Conservation (phyloP, 176 grass and related monocot genomes). For the Panicum miliaceum region DNA sequence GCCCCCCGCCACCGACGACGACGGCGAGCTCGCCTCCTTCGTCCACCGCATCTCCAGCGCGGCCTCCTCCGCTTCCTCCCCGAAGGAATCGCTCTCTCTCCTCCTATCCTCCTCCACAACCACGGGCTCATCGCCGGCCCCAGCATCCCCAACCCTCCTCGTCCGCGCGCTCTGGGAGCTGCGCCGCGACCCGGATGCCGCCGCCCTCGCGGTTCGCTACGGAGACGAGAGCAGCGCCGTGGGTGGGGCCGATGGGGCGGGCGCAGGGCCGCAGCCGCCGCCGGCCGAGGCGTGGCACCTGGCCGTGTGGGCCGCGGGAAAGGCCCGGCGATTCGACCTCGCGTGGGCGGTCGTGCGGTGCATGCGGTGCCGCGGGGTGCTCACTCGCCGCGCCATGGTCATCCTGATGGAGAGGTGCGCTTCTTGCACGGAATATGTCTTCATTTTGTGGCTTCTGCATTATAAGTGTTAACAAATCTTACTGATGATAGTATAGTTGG, state of each 20-base stretch:
- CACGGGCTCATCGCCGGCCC: conserved; percentile 1
- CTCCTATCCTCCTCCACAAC: conserved; percentile 46
- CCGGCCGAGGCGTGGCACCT: conserved; percentile 68
- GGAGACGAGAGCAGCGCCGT: conserved; percentile 49
- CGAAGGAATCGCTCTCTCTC: conserved; percentile 57
- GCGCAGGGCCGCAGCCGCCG: not conserved
- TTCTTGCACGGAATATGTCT: conserved; percentile 8
- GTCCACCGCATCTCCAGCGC: conserved; percentile 63
- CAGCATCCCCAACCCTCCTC: conserved; percentile 43
- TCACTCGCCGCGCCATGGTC: conserved; percentile 69
- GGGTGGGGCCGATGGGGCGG: conserved; percentile 7
- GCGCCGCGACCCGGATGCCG: conserved; percentile 61
- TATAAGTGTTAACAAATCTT: not conserved
- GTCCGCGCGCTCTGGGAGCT: conserved; percentile 77
- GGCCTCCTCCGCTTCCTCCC: conserved; percentile 52
- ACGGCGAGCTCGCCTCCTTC: conserved; percentile 62
- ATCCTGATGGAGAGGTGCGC: conserved; percentile 82
- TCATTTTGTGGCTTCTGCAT: not conserved
- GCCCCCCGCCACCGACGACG: conserved; percentile 11
- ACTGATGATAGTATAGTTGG: not conserved
- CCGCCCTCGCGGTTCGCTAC: conserved; percentile 59
- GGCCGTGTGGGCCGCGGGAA: conserved; percentile 65
- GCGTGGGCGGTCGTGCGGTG: conserved; percentile 66
- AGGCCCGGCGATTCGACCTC: conserved; percentile 67
- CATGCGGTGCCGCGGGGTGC: conserved; percentile 61